These are phyloP conservation scores for Tolypocladium inflatum DNA, from an alignment of 2,329 filamentous ascomycete genomes.

Conservation along the genomic window DNA sequence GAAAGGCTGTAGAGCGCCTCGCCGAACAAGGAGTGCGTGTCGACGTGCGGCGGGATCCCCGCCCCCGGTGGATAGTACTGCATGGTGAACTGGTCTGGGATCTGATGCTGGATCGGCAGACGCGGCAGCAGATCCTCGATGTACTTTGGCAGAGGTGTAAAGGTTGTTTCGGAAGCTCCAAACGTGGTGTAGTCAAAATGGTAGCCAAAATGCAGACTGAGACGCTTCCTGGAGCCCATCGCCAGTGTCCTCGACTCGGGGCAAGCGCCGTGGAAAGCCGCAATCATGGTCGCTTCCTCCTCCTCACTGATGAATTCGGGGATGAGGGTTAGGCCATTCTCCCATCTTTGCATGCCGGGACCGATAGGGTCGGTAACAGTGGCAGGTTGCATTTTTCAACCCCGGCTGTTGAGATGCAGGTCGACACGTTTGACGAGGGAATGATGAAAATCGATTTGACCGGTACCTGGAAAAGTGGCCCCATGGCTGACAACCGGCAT, in stretches of 20 bases:
- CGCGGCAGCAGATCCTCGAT: constrained; percentile 35
- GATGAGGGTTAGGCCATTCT: neutral
- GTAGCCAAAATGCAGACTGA: constrained; percentile 38
- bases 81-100: constrained; percentile 48
- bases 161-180: constrained; percentile 37
- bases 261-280: neutral
- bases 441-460: neutral
- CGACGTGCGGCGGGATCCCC: constrained; percentile 52
- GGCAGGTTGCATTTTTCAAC: neutral
- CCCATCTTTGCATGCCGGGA: neutral
- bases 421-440: neutral
- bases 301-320: neutral
- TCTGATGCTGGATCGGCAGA: constrained; percentile 24
- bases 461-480: neutral
- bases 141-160: constrained; percentile 41
- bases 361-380: neutral
- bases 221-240: neutral
- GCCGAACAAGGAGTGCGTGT: constrained; percentile 33
- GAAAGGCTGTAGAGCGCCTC: constrained; percentile 4
- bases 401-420: neutral
- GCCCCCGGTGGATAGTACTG: constrained; percentile 51
- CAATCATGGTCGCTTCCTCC: neutral
- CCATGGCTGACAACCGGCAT: neutral
- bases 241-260: neutral
- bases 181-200: constrained; percentile 52